Evolutionary conservation across 306 rosid species (phyloP).

Genomic region (Begonia loranthoides): DNA sequence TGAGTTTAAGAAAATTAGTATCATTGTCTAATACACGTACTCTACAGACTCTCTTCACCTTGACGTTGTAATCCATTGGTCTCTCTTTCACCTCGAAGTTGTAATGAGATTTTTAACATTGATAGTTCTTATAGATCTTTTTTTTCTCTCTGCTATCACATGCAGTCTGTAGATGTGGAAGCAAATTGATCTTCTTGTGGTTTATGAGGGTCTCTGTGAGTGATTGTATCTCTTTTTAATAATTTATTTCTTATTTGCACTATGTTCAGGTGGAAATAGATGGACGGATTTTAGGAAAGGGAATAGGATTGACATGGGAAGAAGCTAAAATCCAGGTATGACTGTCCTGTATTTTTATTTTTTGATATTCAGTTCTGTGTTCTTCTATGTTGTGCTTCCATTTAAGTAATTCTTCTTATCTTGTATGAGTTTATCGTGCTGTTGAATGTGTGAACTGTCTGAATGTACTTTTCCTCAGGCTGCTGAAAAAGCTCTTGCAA

Average conservation of each 20-base stretch:
- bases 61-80: too few species aligned
- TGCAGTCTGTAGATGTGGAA: too few species aligned
- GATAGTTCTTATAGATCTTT: too few species aligned
- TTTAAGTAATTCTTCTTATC: not conserved
- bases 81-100: too few species aligned
- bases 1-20: too few species aligned
- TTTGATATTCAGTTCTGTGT: not conserved
- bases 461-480: conserved; percentile 35
- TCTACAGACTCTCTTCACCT: too few species aligned
- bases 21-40: too few species aligned
- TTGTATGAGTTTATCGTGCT: too few species aligned
- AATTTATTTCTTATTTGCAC: not conserved
- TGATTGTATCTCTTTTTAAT: not conserved
- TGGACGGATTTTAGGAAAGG: conserved; percentile 68
- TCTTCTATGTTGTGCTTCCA: not conserved
- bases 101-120: too few species aligned
- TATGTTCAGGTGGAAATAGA: conserved; percentile 61
- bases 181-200: too few species aligned
- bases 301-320: conserved; percentile 80
- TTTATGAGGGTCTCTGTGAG: too few species aligned
- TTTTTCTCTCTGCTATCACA: too few species aligned
- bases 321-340: conserved; percentile 76
- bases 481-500: conserved; percentile 83
- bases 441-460: not conserved
- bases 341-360: not conserved